Evolutionary conservation across 768 basidiomycete genomes (phyloP).

Genomic region (Cystoderma amianthinum): DNA sequence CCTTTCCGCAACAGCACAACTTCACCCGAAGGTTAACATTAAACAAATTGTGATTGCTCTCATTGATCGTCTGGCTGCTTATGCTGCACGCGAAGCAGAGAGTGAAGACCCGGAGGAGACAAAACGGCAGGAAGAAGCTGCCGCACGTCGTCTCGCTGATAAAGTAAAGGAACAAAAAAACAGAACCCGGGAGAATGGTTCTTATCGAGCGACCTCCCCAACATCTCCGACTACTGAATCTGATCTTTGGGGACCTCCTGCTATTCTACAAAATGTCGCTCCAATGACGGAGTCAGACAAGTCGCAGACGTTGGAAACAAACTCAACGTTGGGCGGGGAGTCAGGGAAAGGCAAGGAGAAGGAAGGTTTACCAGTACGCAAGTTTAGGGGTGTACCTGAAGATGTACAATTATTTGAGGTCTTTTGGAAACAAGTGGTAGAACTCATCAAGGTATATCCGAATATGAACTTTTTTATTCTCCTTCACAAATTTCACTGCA

Average conservation of each 20-base stretch:
- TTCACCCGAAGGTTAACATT: constrained; percentile 98
- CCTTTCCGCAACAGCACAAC: constrained; percentile 90
- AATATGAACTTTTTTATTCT: no score
- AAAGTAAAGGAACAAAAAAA: constrained; percentile 73
- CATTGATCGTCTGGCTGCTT: constrained; percentile 92
- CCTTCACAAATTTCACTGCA: constrained; percentile 22
- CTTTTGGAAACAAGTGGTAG: constrained; percentile 98
- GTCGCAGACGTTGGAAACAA: constrained; percentile 15
- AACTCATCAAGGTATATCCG: constrained; percentile 82
- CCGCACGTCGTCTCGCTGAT: constrained; percentile 81
- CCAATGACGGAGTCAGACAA: constrained; percentile 20
- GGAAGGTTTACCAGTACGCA: constrained; percentile 52
- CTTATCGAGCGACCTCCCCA: constrained; percentile 23
- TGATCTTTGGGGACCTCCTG: constrained; percentile 36
- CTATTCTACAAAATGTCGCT: constrained; percentile 27
- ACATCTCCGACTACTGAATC: constrained; percentile 29
- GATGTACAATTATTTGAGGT: constrained; percentile 96
- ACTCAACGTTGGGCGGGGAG: constrained; percentile 15
- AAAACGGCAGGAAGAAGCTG: constrained; percentile 88
- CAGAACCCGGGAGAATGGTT: constrained; percentile 49
- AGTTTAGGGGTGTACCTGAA: constrained; percentile 94
- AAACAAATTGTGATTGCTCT: constrained; percentile 97
- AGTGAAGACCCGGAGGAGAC: constrained; percentile 94
- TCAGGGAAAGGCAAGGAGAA: constrained; percentile 52
- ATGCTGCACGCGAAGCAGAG: constrained; percentile 96